Evolutionary conservation across 768 basidiomycete species (phyloP), one percentile per base, ranked within the genome.

Genomic region (Lyophyllum atratum): DNA sequence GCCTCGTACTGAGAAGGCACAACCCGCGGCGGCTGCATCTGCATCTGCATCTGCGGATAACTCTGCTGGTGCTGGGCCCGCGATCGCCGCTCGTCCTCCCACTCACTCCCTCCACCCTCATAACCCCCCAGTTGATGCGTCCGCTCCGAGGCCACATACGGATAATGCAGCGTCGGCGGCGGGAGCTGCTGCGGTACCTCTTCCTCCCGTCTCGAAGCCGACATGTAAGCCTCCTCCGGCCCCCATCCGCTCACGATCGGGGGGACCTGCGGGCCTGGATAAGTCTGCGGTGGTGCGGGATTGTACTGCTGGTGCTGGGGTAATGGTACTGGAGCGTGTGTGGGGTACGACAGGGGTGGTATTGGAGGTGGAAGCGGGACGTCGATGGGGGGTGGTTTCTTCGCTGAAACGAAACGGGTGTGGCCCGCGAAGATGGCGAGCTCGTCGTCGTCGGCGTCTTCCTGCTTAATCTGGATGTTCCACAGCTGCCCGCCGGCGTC

Each of bases 361-460:
- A 49, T 54, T 11, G 52, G 15, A n/a, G 62, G 37, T 2, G 66
- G 62, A 17, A 60, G 56, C 24, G 48, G 17, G 11, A 44, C 49
- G 6, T 63, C 47, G 11, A 63, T 19, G 4, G 62, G 46, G 6
- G 40, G 2, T 60, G 43, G n/a, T 54, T 66, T 72, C 62, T 79
- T 77, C 8, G 75, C 72, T 2, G 84, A 81, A 14, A 89, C 81
- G 39, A 90, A 81, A 9, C 83, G 77, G 0, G 83, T 86, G 56
- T 83, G 81, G 4, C 89, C 89, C 0, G 86, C 83, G 63, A 90
- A 86, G 43, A 90, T 87, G 0, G 82, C 75, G 4, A 91, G 74
- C 59, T 88, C 89, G 56, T 90, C 89, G 19, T 85, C 86, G 0
- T 71, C 75, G 11, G 77, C 77, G 48, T 84, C 83, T 55, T 85